Percentiles rank a stretch among this genome's conserved stretches.
Evolutionary conservation across 1,284 basidiomycete species (phyloP).

Genomic region (Malassezia restricta): DNA sequence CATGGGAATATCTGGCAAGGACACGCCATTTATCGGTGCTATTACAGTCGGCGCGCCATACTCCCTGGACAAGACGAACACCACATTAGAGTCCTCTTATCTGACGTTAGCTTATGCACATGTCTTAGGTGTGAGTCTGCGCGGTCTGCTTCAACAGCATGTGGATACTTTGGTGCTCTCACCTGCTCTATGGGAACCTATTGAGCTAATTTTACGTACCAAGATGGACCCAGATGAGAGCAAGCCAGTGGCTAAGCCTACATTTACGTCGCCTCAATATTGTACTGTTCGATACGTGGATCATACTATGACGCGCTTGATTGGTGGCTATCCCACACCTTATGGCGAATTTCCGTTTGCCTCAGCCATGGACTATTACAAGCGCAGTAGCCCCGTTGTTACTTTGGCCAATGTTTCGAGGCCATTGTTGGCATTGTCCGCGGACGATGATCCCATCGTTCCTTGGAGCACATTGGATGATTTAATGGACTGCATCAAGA

Average conservation of each 20-base stretch:
- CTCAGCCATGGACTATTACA: slow-evolving; percentile 69
- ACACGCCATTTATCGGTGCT: slow-evolving; percentile 58
- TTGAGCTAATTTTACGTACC: slow-evolving; percentile 21
- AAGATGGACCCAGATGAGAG: slow-evolving; percentile 16
- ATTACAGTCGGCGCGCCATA: slow-evolving; percentile 72
- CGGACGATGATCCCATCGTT: slow-evolving; percentile 79
- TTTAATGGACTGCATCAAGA: slow-evolving; percentile 50
- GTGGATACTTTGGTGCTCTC: slow-evolving; percentile 28
- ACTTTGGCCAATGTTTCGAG: slow-evolving; percentile 29
- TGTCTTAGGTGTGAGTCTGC: slow-evolving; percentile 68
- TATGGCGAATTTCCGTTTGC: slow-evolving; percentile 42
- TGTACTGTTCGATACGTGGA: slow-evolving; percentile 48
- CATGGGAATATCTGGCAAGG: slow-evolving; percentile 70
- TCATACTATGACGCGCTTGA: slow-evolving; percentile 57
- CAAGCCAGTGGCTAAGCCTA: slow-evolving; percentile 1
- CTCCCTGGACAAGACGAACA: slow-evolving; percentile 54
- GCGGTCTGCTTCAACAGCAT: slow-evolving; percentile 37
- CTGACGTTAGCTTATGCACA: slow-evolving; percentile 65
- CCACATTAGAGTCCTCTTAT: slow-evolving; percentile 51
- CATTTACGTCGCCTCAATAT: neutral
- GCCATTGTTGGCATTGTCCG: slow-evolving; percentile 64
- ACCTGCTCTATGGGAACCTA: slow-evolving; percentile 25
- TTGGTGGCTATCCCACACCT: slow-evolving; percentile 56
- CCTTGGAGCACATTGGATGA: slow-evolving; percentile 40
- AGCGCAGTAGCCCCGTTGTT: slow-evolving; percentile 28